phyloP scores from a whole-genome alignment of 139 green algal genomes.

The Tetradesmus obliquus region DNA sequence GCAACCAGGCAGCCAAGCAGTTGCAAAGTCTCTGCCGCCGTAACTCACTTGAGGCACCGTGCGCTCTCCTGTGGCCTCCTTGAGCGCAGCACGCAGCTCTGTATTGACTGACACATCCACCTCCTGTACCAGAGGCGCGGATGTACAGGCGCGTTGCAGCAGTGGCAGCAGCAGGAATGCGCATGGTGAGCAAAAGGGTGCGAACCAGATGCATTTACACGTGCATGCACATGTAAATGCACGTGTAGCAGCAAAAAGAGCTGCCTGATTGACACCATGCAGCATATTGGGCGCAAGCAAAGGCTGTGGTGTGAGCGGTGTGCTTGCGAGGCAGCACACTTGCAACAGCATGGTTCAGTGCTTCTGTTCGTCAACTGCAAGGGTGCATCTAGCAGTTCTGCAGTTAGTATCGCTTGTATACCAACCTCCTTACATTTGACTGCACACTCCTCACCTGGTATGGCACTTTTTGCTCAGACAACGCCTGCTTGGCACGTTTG shows the following conservation, averaged over 20 bases:
- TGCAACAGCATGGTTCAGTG: too few relatives aligned
- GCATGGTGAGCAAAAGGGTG: neutral
- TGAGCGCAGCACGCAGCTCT: constrained; percentile 63
- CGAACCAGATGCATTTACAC: neutral
- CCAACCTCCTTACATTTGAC: too few relatives aligned
- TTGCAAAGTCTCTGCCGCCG: neutral
- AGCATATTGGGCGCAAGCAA: too few relatives aligned
- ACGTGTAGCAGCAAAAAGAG: neutral
- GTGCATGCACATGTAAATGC: neutral
- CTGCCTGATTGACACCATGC: too few relatives aligned
- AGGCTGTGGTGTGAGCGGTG: too few relatives aligned
- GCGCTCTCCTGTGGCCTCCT: constrained; percentile 65
- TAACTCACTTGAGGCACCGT: constrained; percentile 87
- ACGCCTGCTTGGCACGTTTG: constrained; percentile 73
- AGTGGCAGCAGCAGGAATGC: neutral
- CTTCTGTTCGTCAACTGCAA: too few relatives aligned
- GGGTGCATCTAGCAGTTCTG: too few relatives aligned
- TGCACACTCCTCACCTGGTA: constrained; percentile 51
- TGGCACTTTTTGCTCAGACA: constrained; percentile 56
- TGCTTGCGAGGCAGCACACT: too few relatives aligned
- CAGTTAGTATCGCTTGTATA: too few relatives aligned
- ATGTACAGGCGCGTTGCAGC: neutral
- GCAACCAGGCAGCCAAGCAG: too few relatives aligned
- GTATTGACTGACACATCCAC: constrained; percentile 67
- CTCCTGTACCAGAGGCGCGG: constrained; percentile 50